A percentile compares a stretch with the other conserved stretches of the same genome.
Conservation (phyloP, 164 flowering plant genomes). For the Stephania yunnanensis region DNA sequence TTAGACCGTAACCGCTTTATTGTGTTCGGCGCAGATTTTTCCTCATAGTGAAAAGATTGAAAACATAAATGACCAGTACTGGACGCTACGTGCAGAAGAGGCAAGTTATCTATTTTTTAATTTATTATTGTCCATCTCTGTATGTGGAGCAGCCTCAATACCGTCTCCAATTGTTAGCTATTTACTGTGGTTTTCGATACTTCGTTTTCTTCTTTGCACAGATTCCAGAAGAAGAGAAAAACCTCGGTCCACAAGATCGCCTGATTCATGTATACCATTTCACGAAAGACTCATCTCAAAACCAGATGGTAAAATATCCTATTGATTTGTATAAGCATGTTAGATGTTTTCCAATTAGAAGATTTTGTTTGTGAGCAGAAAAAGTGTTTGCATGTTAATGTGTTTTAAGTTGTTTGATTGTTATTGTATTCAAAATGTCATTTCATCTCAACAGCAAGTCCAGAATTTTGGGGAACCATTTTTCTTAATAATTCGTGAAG, state of each 20-base stretch:
- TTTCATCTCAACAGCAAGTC: constrained; percentile 56
- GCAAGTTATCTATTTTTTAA: constrained; percentile 23
- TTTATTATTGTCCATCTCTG: neutral
- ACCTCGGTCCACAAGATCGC: constrained; percentile 84
- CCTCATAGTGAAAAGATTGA: constrained; percentile 71
- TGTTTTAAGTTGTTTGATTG: neutral
- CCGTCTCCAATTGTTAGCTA: neutral
- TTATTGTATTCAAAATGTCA: neutral
- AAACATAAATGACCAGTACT: constrained; percentile 81
- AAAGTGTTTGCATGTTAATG: neutral
- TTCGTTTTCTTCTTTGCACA: constrained; percentile 18
- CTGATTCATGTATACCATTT: constrained; percentile 96
- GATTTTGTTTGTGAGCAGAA: neutral
- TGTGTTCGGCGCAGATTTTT: constrained; percentile 48
- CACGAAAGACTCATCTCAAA: constrained; percentile 72
- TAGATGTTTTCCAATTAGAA: neutral
- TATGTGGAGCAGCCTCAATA: neutral
- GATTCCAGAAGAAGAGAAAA: constrained; percentile 99
- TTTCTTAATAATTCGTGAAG: constrained; percentile 86
- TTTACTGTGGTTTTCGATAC: neutral
- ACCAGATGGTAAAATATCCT: constrained; percentile 55
- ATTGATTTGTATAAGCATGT: neutral
- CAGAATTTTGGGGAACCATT: constrained; percentile 99
- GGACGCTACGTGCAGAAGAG: constrained; percentile 91
- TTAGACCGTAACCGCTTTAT: neutral